Evolutionary conservation across 2,329 filamentous ascomycete genomes (phyloP), one percentile per base, ranked within the genome.

Genomic region (Aspergillus pseudoviridinutans): DNA sequence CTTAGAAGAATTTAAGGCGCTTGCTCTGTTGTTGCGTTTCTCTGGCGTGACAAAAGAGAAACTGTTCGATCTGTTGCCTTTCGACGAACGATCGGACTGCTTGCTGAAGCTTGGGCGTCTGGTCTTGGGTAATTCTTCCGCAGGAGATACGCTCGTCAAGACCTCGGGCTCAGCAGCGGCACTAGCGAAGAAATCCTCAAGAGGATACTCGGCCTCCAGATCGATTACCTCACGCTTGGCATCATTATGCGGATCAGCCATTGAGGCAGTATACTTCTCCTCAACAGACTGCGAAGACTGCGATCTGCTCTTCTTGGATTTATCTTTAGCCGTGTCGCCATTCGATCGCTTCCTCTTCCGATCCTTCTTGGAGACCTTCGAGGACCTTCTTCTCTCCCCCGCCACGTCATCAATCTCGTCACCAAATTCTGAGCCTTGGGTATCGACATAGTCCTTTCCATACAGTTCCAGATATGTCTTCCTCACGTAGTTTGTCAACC

Each of bases 401-500:
- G 47, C 20, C 2, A 53, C 55, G n/a, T 58, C 55, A 3, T 62
- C 54, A 8, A 65, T 56, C 44, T 68, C 64, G 17, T 61, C 51
- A 1, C 64, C 64, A 35, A 63, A 65, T 2, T 51, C 29, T 4
- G 58, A 58, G 2, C 58, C 58, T 2, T 55, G 22, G 8, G 41
- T 51, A 24, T 51, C 51, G 35, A 20, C 29, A 32, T 27, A 49
- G 1, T 9, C 28, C 24, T 60, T 55, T 2, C 53, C 57, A 22
- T 59, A 55, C 3, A 54, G 22, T 1, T 65, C 60, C 2, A 70
- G 59, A 53, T 67, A 72, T 2, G 55, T 58, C 25, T 51, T 60
- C 47, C 62, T 66, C n/a, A 69, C 60, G 41, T 66, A 64, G 17
- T 55, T 55, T 1, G 66, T 49, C 22, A 72, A 55, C 10, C 51